Percentiles rank a stretch among this genome's conserved stretches.
These are phyloP conservation scores for Thymus quinquecostatus DNA, from an alignment of 257 asterid species.

Conservation along the genomic window DNA sequence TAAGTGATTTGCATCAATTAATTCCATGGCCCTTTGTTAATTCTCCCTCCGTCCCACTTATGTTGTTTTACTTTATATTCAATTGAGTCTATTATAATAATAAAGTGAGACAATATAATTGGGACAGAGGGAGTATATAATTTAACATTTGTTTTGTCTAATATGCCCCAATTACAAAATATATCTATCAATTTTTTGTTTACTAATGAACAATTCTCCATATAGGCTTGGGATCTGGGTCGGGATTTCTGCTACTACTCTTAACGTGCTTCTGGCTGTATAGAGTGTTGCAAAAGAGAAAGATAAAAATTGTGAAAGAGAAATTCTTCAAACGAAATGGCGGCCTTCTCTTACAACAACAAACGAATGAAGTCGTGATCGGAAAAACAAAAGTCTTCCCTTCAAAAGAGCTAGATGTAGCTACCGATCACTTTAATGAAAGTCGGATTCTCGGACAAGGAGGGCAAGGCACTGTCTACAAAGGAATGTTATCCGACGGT, in stretches of 20 bases:
- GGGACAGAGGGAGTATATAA: background rate
- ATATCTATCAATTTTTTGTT: no score
- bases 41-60: no score
- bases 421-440: conserved; percentile 15
- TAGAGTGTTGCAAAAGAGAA: background rate
- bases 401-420: conserved; percentile 16
- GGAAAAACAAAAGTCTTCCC: conserved; percentile 5
- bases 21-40: no score
- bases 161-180: no score
- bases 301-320: background rate
- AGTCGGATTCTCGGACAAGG: conserved; percentile 25
- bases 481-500: conserved; percentile 23
- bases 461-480: background rate
- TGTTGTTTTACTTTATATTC: no score
- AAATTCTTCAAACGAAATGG: conserved; percentile 2
- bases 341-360: no score
- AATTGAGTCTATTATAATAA: no score
- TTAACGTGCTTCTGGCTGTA: background rate
- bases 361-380: no score
- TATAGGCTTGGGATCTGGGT: conserved; percentile 13
- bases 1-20: no score
- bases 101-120: no score
- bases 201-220: no score
- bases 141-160: background rate
- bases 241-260: conserved; percentile 10